A percentile compares a stretch with the other conserved stretches of the same genome.
These are phyloP conservation scores for Suillus subalutaceus DNA, from an alignment of 768 basidiomycete species.

Conservation along the genomic window DNA sequence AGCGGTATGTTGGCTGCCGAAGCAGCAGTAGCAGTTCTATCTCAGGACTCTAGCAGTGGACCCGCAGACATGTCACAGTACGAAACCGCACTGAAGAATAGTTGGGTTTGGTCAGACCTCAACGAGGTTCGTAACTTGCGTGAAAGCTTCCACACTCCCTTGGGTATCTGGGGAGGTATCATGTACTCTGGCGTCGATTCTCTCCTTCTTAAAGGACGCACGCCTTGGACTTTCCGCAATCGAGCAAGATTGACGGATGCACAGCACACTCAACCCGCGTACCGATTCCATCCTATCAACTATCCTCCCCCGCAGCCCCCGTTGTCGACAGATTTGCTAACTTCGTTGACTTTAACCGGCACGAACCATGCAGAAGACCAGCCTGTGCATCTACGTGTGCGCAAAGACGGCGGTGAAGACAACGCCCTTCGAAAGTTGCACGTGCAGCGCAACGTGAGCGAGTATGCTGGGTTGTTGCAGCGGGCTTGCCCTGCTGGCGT, in stretches of 20 bases:
- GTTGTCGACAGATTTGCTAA: constrained; percentile 91
- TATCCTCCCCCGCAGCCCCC: constrained; percentile 90
- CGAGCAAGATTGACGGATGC: constrained; percentile 58
- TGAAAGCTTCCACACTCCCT: constrained; percentile 78
- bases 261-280: constrained; percentile 68
- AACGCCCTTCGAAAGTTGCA: constrained; percentile 57
- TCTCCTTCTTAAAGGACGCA: constrained; percentile 79
- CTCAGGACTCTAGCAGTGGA: constrained; percentile 22
- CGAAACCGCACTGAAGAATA: constrained; percentile 64
- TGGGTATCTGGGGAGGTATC: constrained; percentile 89
- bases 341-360: constrained; percentile 84
- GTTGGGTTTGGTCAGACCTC: constrained; percentile 87
- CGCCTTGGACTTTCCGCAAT: constrained; percentile 92
- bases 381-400: constrained; percentile 84
- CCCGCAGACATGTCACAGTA: constrained; percentile 73
- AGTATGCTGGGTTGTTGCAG: constrained; percentile 88
- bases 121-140: constrained; percentile 90
- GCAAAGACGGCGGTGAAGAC: constrained; percentile 41
- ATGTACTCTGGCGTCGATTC: constrained; percentile 89
- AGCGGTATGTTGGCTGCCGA: constrained; percentile 97
- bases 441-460: constrained; percentile 70
- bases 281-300: constrained; percentile 69
- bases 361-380: constrained; percentile 99
- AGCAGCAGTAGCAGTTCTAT: constrained; percentile 69
- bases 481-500: constrained; percentile 93